Base-by-base conservation (phyloP, 257 asterid genomes). In the Penstemon barbatus region DNA sequence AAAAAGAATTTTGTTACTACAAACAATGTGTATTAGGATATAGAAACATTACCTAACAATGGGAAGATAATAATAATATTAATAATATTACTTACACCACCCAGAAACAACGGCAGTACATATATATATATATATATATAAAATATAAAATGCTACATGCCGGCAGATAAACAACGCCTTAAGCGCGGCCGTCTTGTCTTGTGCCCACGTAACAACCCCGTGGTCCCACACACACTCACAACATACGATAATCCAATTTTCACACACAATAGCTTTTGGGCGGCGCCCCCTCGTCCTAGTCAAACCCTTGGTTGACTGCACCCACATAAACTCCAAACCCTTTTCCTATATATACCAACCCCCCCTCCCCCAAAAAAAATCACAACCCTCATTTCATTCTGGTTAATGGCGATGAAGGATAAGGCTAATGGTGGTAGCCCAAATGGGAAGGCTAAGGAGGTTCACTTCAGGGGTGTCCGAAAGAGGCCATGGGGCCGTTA, bases 401-500 rank as follows among this genome's bases (percentile, higher is more conserved):
- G 0, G 50, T 4, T 11, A 68, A 87, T 87, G 98, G 89, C 84
- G 15, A 81, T 81, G 73, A 88, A 85, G 68, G 85, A 83, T 12
- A 86, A 83, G 71, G 54, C 70, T 3, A 59, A 13, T 6, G 64
- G 69, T 9, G n/a, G 74, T 7, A 49, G 76, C 46, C 64, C 15
- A 19, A 76, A 46, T 72, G 91, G 71, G 63, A 25, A 25, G 33
- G 78, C 70, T 2, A 83, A 83, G 70, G 96, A 91, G 75, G 79
- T 79, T n/a, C 96, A 83, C 75, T 91, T 59, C 81, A 12, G 98
- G 9, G 98, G 98, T 33, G 98, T 91, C 6, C 54, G 98, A 65
- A 91, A 91, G 94, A 75, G 98, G 84, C 98, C 98, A 0, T 91
- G 97, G 97, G 97, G 97, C n/a, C 93, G 97, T 4, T 91, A 87